A percentile compares a stretch with the other conserved stretches of the same genome.
phyloP scores from a whole-genome alignment of 768 basidiomycete species.

The Ramaria sp. region DNA sequence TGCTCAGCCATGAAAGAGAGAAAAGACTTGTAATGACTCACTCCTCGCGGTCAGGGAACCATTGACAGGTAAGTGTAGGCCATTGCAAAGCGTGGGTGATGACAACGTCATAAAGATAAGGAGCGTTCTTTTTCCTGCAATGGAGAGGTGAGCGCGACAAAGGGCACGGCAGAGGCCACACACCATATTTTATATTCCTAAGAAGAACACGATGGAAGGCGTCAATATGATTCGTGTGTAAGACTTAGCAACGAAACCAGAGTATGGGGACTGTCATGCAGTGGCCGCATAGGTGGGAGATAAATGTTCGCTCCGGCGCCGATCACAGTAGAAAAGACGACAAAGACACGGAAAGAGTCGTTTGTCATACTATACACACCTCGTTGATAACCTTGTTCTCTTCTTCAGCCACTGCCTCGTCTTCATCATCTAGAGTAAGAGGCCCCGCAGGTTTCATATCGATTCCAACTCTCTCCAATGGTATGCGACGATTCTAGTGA shows the following conservation, averaged over 20 bases:
- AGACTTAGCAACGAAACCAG: neutral
- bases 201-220: neutral
- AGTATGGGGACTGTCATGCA: neutral
- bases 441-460: slow-evolving; percentile 34
- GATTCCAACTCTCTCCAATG: neutral
- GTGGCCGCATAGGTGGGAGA: neutral
- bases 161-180: slow-evolving; percentile 5
- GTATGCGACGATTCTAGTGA: neutral
- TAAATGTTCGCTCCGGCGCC: neutral
- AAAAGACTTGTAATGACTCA: slow-evolving; percentile 28
- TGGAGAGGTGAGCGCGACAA: slow-evolving; percentile 3
- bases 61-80: slow-evolving; percentile 96
- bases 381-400: slow-evolving; percentile 85
- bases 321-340: too few species aligned
- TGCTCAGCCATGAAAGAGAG: neutral
- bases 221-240: neutral
- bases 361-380: slow-evolving; percentile 29
- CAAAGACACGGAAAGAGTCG: neutral
- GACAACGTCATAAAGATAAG: slow-evolving; percentile 94
- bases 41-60: slow-evolving; percentile 97
- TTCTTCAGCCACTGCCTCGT: slow-evolving; percentile 73
- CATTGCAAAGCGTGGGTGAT: slow-evolving; percentile 97
- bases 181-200: slow-evolving; percentile 86
- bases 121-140: slow-evolving; percentile 89
- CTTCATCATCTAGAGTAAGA: slow-evolving; percentile 41